Conservation (phyloP, 495 filamentous ascomycete genomes). For the Aspergillus sclerotiicarbonarius region DNA sequence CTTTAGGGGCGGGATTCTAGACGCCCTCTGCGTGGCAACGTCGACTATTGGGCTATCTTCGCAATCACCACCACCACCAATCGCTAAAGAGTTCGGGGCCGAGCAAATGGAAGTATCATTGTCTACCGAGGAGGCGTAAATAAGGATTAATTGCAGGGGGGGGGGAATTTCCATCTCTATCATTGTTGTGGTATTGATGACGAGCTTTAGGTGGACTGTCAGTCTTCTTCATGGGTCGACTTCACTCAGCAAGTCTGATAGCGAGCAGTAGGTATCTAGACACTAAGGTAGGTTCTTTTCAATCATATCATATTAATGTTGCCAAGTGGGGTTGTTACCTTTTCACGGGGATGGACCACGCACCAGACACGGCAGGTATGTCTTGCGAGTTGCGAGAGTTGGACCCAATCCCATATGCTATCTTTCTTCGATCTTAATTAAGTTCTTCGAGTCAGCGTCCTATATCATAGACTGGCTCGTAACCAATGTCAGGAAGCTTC, state of each 20-base stretch:
- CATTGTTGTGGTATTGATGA: too few species aligned
- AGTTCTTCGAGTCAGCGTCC: neutral
- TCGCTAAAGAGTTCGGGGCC: too few species aligned
- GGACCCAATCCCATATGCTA: neutral
- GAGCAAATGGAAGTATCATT: too few species aligned
- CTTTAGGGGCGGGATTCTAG: neutral
- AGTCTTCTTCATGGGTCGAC: neutral
- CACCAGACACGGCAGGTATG: neutral
- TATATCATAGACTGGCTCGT: neutral
- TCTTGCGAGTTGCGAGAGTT: neutral
- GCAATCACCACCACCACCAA: too few species aligned
- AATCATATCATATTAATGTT: neutral
- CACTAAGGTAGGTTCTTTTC: too few species aligned
- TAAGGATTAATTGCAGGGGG: too few species aligned
- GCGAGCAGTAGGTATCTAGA: too few species aligned
- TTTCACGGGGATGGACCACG: neutral
- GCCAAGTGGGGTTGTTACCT: neutral
- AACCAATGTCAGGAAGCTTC: neutral
- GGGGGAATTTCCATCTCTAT: too few species aligned
- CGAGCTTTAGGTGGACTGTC: neutral
- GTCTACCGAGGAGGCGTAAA: too few species aligned
- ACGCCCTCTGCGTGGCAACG: too few species aligned
- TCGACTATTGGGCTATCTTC: too few species aligned
- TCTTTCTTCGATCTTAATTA: neutral
- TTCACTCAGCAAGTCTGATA: neutral